Base-by-base conservation (phyloP, 2,329 filamentous ascomycete genomes). In the Hypoxylon sp. region DNA sequence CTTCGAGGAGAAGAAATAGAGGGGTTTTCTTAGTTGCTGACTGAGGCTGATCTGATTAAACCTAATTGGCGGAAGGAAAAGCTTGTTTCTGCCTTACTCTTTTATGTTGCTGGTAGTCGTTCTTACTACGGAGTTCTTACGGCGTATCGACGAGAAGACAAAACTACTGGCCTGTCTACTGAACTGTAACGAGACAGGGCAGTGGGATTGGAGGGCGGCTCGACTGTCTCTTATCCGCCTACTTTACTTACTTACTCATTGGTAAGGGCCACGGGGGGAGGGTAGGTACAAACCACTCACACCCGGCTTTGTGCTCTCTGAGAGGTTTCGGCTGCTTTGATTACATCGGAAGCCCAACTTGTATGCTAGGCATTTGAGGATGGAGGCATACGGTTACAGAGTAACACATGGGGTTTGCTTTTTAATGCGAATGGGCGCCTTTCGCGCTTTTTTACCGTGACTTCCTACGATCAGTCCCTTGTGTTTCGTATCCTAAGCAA, bases 1-100 rank as follows among this genome's bases (percentile, higher is more conserved):
- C 69, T 90, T 90, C 72, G 89, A 90, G 74, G 82, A 84, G 11
- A 81, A 82, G 68, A 80, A 79, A 61, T 77, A 71, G 50, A n/a
- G 1, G 10, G 13, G 3, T 2, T 43, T 21, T 19, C 38, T 11
- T 9, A 43, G 38, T 3, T 36, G 5, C 14, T n/a, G 11, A 30
- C 2, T 30, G 2, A 30, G 5, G 28, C 6, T 7, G 5, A 36
- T 2, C 34, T 34, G 4, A 34, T 10, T 4, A 13, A 14, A 36
- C 28, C 3, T 19, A 19, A 10, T n/a, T 30, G 34, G 32, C 11
- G 25, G 48, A 6, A 9, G 5, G 17, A 46, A 17, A 25, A 19
- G 53, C 9, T 32, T 19, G 21, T n/a, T 23, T 13, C 11, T 10
- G 2, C 10, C 6, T 49, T 49, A 4, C 36, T 55, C 23, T 7